These are phyloP conservation scores for Chrysoporthe puriensis DNA, from an alignment of 2,329 filamentous ascomycete genomes.

Conservation along the genomic window DNA sequence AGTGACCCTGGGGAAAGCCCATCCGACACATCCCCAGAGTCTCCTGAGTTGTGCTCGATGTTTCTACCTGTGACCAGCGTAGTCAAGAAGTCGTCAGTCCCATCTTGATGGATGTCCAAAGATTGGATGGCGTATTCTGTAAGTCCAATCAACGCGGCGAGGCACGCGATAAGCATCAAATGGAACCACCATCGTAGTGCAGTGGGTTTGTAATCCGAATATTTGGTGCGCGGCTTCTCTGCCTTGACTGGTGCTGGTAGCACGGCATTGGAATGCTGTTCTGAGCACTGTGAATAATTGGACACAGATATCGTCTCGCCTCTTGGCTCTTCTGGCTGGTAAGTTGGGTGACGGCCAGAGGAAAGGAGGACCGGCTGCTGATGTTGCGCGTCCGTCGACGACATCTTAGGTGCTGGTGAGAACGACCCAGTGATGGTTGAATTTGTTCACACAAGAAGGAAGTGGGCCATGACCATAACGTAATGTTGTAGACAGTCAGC, in stretches of 20 bases:
- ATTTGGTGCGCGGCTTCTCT: neutral
- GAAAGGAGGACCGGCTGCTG: neutral
- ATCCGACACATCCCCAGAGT: neutral
- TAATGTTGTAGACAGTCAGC: neutral
- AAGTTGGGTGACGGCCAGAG: neutral
- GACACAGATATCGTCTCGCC: neutral
- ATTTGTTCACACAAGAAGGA: neutral
- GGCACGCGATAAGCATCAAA: constrained; percentile 7
- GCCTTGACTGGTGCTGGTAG: neutral
- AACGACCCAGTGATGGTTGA: neutral
- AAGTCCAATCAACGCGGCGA: constrained; percentile 14
- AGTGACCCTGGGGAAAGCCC: no score
- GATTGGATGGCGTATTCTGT: constrained; percentile 20
- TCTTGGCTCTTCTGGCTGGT: neutral
- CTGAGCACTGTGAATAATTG: neutral
- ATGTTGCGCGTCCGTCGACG: neutral
- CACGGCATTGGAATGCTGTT: neutral
- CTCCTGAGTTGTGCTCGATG: neutral
- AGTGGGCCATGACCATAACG: neutral
- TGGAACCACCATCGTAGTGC: constrained; percentile 26
- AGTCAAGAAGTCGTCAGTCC: neutral
- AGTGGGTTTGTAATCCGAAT: constrained; percentile 21
- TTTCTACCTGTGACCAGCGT: neutral
- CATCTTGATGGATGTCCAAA: neutral
- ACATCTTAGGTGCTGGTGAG: neutral